A percentile compares a stretch with the other conserved stretches of the same genome.
These are phyloP conservation scores for Capronia epimyces DNA, from an alignment of 2,329 filamentous ascomycete species.

Conservation along the genomic window DNA sequence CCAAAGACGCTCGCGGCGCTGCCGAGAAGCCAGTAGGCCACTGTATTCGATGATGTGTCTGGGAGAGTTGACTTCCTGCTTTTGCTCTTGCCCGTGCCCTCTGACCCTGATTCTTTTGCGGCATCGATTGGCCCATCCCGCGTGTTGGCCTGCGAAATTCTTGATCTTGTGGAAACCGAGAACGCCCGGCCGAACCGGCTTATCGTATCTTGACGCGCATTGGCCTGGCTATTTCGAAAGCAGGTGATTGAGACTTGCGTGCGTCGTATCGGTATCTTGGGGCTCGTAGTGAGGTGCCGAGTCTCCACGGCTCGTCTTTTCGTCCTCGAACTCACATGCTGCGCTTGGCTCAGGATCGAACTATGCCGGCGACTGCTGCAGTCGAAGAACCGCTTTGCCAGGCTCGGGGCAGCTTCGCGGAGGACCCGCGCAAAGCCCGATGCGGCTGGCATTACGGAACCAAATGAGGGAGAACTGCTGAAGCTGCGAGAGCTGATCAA, in stretches of 20 bases:
- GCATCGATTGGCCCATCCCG: neutral
- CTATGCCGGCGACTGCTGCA: constrained; percentile 12
- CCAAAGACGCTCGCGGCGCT: constrained; percentile 93
- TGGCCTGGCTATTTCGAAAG: neutral
- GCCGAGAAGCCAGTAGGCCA: constrained; percentile 87
- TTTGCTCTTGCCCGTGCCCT: constrained; percentile 5
- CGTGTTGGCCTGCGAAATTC: constrained; percentile 1
- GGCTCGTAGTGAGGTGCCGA: constrained; percentile 2
- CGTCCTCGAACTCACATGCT: neutral
- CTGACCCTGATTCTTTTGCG: neutral
- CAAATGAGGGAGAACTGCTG: neutral
- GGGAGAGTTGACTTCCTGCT: constrained; percentile 40
- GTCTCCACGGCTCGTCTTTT: neutral
- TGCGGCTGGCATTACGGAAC: constrained; percentile 19
- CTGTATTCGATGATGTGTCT: constrained; percentile 64
- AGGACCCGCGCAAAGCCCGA: constrained; percentile 23
- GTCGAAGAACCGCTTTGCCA: constrained; percentile 27
- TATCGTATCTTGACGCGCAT: neutral
- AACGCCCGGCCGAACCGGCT: constrained; percentile 7
- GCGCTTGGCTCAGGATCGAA: constrained; percentile 1
- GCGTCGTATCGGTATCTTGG: neutral
- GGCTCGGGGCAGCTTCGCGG: constrained; percentile 23
- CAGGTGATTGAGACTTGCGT: neutral
- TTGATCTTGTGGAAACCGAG: constrained; percentile 13
- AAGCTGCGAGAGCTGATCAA: neutral